Evolutionary conservation across 257 asterid genomes (phyloP), one percentile per base, ranked within the genome.

Genomic region (Salvia miltiorrhiza): DNA sequence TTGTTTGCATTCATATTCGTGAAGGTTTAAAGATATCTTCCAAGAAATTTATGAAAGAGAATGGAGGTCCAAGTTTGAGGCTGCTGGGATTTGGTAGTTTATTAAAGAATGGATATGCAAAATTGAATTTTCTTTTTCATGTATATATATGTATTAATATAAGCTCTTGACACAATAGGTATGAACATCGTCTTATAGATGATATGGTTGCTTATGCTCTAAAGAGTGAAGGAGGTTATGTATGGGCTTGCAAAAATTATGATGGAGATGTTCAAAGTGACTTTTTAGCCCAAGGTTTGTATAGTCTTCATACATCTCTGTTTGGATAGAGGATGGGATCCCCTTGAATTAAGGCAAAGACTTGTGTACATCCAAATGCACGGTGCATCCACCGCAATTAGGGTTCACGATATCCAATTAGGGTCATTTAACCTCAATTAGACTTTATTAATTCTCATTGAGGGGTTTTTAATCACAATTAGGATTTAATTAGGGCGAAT

Each of bases 261-360:
- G 99, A 94, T 43, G 99, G 99, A 21, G 97, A 94, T 72, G 99
- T 94, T 53, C 99, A 94, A 72, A 94, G 99, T 84, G 99, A 94
- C 79, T 89, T 94, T 74, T 72, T 94, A 71, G 99, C 97, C 54
- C 99, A 94, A 91, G 99, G 99, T 87, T 73, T 66, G 80, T 8
- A 17, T 19, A 20, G 30, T 68, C 47, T 59, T 19, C 39, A 13
- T 53, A 47, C 43, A 10, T 16, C 20, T 47, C 7, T 56, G 23
- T 49, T 14, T 32, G 24, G 17, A 63, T 55, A 37, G 3, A 13
- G 17, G 48, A 3, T 1, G 1, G 3, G 1, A 1, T 4, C 30
- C 30, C 4, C 4, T 1, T 4, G 3, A 32, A 7, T 35, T 35
- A 5, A 35, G 40, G 40, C 40, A 35, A 35, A 35, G 40, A 35